Percentiles rank a stretch among this genome's conserved stretches.
These are phyloP conservation scores for Solanum aculeatissimum DNA, from an alignment of 305 asterid species.

Conservation along the genomic window DNA sequence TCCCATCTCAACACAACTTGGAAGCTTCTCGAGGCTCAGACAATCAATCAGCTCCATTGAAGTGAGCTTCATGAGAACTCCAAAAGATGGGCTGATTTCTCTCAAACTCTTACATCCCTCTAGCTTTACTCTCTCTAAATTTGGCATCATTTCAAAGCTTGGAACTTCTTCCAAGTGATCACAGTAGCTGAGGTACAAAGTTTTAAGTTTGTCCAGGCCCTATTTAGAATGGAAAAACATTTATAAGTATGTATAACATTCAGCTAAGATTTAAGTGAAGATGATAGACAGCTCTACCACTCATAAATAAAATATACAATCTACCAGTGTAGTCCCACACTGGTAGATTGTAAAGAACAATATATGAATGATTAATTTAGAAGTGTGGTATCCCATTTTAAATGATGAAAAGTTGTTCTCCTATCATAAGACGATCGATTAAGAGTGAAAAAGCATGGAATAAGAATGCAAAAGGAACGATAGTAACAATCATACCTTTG, in stretches of 20 bases:
- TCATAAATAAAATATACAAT: background rate
- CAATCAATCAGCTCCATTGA: background rate
- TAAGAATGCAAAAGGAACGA: background rate
- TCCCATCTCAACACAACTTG: background rate
- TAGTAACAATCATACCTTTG: background rate
- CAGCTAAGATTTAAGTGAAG: background rate
- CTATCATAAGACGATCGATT: background rate
- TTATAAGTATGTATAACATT: background rate
- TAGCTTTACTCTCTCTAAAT: background rate
- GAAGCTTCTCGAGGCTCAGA: background rate
- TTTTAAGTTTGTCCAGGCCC: background rate
- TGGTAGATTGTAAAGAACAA: no score
- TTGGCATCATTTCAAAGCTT: slow-evolving; percentile 1
- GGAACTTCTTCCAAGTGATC: background rate
- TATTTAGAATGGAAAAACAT: background rate
- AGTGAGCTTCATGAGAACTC: background rate
- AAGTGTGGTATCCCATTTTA: background rate
- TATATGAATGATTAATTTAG: background rate
- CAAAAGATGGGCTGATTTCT: background rate
- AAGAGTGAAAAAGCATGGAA: background rate
- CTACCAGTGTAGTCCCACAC: background rate
- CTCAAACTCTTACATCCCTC: background rate
- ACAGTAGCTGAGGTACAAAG: slow-evolving; percentile 1
- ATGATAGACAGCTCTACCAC: background rate
- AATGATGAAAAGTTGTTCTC: background rate